Conservation (phyloP, 371 early-diverging fungal species). For the Mucor velutinosus region DNA sequence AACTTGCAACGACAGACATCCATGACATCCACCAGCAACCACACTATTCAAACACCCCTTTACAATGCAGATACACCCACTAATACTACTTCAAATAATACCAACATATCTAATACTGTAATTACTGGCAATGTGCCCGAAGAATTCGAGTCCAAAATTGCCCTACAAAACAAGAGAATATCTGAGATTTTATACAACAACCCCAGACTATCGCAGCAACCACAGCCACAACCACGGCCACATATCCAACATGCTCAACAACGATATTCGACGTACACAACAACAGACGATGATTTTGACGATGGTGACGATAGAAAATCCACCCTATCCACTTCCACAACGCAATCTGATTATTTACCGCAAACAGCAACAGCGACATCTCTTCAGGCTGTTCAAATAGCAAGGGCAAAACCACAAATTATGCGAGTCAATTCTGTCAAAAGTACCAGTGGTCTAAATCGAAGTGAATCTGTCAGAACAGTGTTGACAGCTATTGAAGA, state of each 20-base stretch:
- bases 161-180: slow-evolving; percentile 16
- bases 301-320: not conserved
- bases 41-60: not conserved
- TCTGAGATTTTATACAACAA: slow-evolving; percentile 9
- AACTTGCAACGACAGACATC: not conserved
- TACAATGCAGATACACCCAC: not conserved
- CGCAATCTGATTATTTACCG: not conserved
- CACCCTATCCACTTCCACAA: not conserved
- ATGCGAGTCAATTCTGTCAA: slow-evolving; percentile 51
- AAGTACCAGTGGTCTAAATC: slow-evolving; percentile 19
- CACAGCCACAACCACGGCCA: not conserved
- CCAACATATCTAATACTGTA: not conserved
- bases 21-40: not conserved
- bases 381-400: slow-evolving; percentile 38
- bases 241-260: slow-evolving; percentile 17
- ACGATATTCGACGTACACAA: slow-evolving; percentile 31
- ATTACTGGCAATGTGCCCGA: not conserved
- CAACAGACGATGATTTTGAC: slow-evolving; percentile 15
- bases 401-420: slow-evolving; percentile 47
- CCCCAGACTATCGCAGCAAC: slow-evolving; percentile 9
- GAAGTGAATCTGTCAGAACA: slow-evolving; percentile 34
- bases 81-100: not conserved
- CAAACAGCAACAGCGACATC: slow-evolving; percentile 13
- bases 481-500: slow-evolving; percentile 22
- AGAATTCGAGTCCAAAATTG: slow-evolving; percentile 10